Evolutionary conservation across 2,329 filamentous ascomycete genomes (phyloP), one percentile per base, ranked within the genome.

Genomic region (Alternaria sp.): DNA sequence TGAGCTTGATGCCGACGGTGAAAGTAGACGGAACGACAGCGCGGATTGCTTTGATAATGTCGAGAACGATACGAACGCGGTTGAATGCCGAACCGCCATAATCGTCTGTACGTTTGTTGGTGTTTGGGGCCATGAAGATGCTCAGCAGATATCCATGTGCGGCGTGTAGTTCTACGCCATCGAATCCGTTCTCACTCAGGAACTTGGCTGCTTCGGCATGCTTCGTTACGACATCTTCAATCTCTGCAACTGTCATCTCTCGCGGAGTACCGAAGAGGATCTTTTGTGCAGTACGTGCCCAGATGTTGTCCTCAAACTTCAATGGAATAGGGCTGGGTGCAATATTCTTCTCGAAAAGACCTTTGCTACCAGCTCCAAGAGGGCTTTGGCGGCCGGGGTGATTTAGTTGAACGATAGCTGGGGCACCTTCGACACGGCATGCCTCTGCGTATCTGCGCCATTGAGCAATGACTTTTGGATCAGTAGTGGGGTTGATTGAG

Each of bases 381-480:
- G 76, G 72, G 10, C 79, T 80, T 71, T 89, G 87, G 0, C 87
- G 80, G 11, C 88, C 88, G 0, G 88, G 86, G 69, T 90, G 89
- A 53, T 81, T 84, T 59, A 90, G 78, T 70, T 90, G 88, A 4
- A 82, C 84, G 20, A 90, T 77, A 14, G 86, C 79, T 10, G 89
- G 78, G 50, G 80, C 83, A 25, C 84, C 88, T 41, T 88, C 87
- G 89, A 0, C 77, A 81, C 28, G 85, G 81, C 59, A 90, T 88
- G 80, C 58, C 28, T 27, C 45, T 38, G 52, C 48, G 18, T 52
- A 60, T 44, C 43, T n/a, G n/a, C 44, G 34, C 57, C 49, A 63
- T 18, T 20, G 86, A 0, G 86, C 87, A 57, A 89, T 60, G 32
- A 82, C 78, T 69, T 81, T 27, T 80, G 77, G 49, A 25, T 58